Percentiles rank a stretch among this genome's conserved stretches.
Conservation (phyloP, 257 asterid species). For the Gentiana macrophylla region DNA sequence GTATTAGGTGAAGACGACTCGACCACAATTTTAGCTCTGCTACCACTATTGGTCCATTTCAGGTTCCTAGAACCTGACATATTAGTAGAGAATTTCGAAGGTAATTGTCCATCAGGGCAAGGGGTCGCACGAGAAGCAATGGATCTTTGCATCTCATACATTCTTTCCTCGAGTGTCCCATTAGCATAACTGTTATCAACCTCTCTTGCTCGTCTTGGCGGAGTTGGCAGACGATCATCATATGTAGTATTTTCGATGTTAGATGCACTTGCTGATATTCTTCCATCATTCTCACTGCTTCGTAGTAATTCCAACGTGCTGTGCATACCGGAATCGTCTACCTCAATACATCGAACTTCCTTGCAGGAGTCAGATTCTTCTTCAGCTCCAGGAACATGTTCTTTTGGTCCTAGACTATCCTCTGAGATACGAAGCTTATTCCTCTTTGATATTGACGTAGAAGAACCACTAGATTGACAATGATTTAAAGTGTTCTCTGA, state of each 20-base stretch:
- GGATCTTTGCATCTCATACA: constrained; percentile 38
- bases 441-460: constrained; percentile 9
- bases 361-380: constrained; percentile 52
- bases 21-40: constrained; percentile 44
- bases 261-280: constrained; percentile 24
- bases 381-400: constrained; percentile 17
- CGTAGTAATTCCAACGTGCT: constrained; percentile 19
- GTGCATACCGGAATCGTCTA: constrained; percentile 28
- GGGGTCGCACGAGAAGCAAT: constrained; percentile 31
- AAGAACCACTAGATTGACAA: constrained; percentile 15
- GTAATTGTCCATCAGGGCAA: constrained; percentile 35
- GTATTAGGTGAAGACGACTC: constrained; percentile 24
- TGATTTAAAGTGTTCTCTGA: constrained; percentile 4
- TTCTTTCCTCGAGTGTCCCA: constrained; percentile 36
- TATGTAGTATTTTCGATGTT: constrained; percentile 14
- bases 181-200: constrained; percentile 21
- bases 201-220: constrained; percentile 27
- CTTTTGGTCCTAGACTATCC: constrained; percentile 25
- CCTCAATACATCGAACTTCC: constrained; percentile 64
- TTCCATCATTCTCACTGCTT: constrained; percentile 34
- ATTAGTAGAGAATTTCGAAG: constrained; percentile 27
- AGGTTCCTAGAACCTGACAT: constrained; percentile 33
- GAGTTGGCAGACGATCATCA: constrained; percentile 20
- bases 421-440: constrained; percentile 18
- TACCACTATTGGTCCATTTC: constrained; percentile 51